Evolutionary conservation across 352 stramenopile species (phyloP), one percentile per base, ranked within the genome.

Genomic region (Globisporangium okanoganense): DNA sequence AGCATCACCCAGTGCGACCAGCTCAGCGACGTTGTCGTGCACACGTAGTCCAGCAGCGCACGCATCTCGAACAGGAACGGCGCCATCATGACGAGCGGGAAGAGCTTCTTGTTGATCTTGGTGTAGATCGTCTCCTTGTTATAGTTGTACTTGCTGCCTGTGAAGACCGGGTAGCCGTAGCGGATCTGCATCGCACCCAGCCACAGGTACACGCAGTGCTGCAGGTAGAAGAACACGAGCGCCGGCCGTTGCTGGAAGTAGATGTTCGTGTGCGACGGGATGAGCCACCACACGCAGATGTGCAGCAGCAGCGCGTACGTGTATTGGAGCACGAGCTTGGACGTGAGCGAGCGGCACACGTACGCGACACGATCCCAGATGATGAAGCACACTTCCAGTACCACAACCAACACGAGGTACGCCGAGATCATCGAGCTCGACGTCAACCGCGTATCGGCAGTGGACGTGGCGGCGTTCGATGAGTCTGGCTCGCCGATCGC

Each of bases 51-150:
- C 3, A 95, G 71, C 31, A 95, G 60, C 9, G 87, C 82, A 3
- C 87, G 87, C 81, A 94, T 92, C 44, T 95, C 87, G 60, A 95
- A 95, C n/a, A 94, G 62, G 58, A 95, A 95, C 33, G 87, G 87
- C 1, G 78, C 83, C 35, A 82, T 53, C 82, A 92, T 90, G 58
- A 92, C 82, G 8, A 95, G 66, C 31, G 78, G 71, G 56, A 90
- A 94, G 16, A 87, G 52, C 40, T 62, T 87, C 61, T 94, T 83
- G 50, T 68, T 79, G 29, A 87, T 27, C 20, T 62, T 72, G 3
- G 73, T 82, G 56, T 85, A 79, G 3, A 70, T 57, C 10, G 62
- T 88, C 55, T 79, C 64, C 10, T 66, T 58, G 1, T 58, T 80
- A 70, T 91, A 88, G 61, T 92, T 92, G 71, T 89, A 94, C 58